These are phyloP conservation scores for Candida khao-thaluensis DNA, from an alignment of 805 yeast species.

Conservation along the genomic window DNA sequence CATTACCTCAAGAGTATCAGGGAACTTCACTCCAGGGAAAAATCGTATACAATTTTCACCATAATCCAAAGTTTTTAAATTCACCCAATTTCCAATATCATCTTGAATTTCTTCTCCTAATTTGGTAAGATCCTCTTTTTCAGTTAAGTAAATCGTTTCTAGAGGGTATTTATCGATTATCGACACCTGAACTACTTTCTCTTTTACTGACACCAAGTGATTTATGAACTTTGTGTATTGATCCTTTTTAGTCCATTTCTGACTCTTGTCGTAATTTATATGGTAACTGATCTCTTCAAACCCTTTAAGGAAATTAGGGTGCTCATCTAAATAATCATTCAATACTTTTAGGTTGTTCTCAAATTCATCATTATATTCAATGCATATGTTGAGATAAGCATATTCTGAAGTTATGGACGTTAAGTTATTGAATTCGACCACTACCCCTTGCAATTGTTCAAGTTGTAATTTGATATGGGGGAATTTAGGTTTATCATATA, in stretches of 20 bases:
- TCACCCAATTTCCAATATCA: conserved; percentile 35
- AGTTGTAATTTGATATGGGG: conserved; percentile 26
- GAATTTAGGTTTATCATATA: conserved; percentile 27
- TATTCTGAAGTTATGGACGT: conserved; percentile 6
- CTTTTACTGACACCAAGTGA: conserved; percentile 22
- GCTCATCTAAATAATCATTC: conserved; percentile 20
- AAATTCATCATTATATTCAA: conserved; percentile 33
- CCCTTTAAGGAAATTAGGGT: conserved; percentile 16
- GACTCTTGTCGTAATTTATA: conserved; percentile 31
- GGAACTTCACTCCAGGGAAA: conserved; percentile 40
- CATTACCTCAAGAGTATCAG: conserved; percentile 36
- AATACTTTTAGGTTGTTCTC: conserved; percentile 22
- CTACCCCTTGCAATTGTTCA: conserved; percentile 20
- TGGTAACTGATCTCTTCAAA: conserved; percentile 32
- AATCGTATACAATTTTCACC: conserved; percentile 36
- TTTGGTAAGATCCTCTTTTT: conserved; percentile 28
- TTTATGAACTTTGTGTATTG: conserved; percentile 27
- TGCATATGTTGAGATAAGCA: conserved; percentile 26
- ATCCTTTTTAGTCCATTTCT: conserved; percentile 28
- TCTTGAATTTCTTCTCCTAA: conserved; percentile 38
- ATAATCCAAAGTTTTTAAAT: conserved; percentile 34
- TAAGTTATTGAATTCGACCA: conserved; percentile 9
- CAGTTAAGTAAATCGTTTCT: conserved; percentile 28
- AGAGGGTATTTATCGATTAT: conserved; percentile 28
- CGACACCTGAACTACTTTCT: conserved; percentile 37